Conservation (phyloP, 441 rosid genomes). For the Populus hybrid region DNA sequence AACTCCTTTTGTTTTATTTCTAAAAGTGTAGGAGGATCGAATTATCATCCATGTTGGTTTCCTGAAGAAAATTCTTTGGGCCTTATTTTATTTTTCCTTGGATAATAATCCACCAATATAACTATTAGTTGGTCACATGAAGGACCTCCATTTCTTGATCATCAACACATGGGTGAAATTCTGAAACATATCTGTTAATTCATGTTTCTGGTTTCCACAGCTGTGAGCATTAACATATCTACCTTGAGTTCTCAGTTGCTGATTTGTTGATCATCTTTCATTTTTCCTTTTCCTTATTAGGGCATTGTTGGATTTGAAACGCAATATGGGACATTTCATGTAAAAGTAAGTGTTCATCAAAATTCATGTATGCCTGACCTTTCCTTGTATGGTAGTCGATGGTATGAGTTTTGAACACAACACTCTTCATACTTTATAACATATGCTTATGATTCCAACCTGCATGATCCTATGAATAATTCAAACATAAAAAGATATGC, state of each 20-base stretch:
- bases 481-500: not conserved
- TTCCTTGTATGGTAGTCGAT: not conserved
- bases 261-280: not conserved
- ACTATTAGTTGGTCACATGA: not conserved
- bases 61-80: not conserved
- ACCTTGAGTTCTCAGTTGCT: not conserved
- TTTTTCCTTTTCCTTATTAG: conserved; percentile 28
- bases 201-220: not conserved
- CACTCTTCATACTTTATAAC: not conserved
- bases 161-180: not conserved
- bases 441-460: not conserved
- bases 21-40: not conserved
- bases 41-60: not conserved
- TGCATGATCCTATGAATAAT: not conserved
- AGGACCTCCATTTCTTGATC: not conserved
- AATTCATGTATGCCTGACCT: not conserved
- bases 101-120: not conserved
- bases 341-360: conserved; percentile 52
- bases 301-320: conserved; percentile 87
- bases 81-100: not conserved
- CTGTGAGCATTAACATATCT: not conserved
- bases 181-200: not conserved
- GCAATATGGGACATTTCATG: conserved; percentile 67
- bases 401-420: not conserved
- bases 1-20: not conserved